Evolutionary conservation across 441 rosid species (phyloP).

Genomic region (Capsella rubella): DNA sequence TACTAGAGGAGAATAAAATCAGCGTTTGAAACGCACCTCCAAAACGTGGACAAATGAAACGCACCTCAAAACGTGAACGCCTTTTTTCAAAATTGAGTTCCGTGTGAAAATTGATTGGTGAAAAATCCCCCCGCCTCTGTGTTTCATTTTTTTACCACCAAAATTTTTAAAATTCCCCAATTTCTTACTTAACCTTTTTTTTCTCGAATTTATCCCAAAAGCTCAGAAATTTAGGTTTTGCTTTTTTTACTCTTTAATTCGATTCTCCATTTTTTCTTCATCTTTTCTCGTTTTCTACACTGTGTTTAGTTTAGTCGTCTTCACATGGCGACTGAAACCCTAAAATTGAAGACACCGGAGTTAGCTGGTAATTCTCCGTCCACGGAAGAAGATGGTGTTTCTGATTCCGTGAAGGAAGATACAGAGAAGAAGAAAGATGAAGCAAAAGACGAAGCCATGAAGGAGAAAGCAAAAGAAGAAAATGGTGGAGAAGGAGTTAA

Average conservation of each 20-base stretch:
- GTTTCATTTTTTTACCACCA: constrained; percentile 25
- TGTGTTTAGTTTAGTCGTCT: not conserved
- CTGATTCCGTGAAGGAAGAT: constrained; percentile 8
- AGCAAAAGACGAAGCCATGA: constrained; percentile 3
- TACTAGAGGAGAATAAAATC: no score
- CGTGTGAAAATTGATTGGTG: constrained; percentile 1
- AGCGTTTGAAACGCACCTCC: no score
- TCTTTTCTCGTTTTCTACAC: constrained; percentile 4
- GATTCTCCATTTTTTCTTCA: not conserved
- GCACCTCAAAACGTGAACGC: no score
- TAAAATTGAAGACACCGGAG: constrained; percentile 59
- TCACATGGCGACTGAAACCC: constrained; percentile 75
- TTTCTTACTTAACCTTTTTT: not conserved
- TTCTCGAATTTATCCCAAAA: constrained; percentile 17
- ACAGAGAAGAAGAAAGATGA: constrained; percentile 26
- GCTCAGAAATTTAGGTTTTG: constrained; percentile 26
- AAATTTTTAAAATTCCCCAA: constrained; percentile 18
- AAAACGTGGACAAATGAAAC: no score
- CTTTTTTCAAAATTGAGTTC: no score
- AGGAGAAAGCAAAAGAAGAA: constrained; percentile 8
- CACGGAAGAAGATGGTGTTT: constrained; percentile 33
- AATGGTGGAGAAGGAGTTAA: constrained; percentile 18
- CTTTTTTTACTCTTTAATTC: constrained; percentile 3
- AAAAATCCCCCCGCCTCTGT: constrained; percentile 21
- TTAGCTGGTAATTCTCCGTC: constrained; percentile 41